Evolutionary conservation across 2,329 filamentous ascomycete species (phyloP), one percentile per base, ranked within the genome.

Genomic region (Zymoseptoria crescenta): DNA sequence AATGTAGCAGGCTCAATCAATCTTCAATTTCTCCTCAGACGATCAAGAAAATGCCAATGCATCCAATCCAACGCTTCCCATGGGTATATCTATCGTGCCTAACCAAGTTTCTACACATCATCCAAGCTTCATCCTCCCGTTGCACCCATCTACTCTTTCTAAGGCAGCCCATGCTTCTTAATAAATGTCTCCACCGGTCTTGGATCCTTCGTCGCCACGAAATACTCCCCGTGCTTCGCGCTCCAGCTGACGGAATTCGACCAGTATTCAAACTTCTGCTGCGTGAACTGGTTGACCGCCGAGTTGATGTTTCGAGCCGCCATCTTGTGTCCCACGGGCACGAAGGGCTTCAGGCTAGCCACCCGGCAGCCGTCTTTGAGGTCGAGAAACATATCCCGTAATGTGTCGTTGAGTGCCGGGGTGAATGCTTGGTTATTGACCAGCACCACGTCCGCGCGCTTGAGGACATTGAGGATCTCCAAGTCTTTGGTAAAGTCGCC

Each of bases 401-500:
- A 80, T 62, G 85, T 84, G 70, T 90, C 87, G 75, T 97, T 99
- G 57, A 96, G 83, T 67, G 87, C 82, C 13, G 92, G 87, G 5
- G 87, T 92, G 75, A 99, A 99, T 2, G 91, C 94, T 75, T 97
- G 92, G 76, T 99, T 99, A 79, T 99, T 99, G 68, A 97, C 93
- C 27, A 99, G 82, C 19, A 99, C 84, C n/a, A 97, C 92, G 72
- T 99, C 94, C 1, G 94, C 93, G 57, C 87, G 84, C 73, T 88
- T 87, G 54, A 99, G 80, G 7, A 87, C 86, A 24, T 85, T 81
- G 60, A 86, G 81, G 54, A 96, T 90, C 59, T 80, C 80, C 16
- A 81, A 73, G 65, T 88, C 88, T 64, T 86, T 84, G 8, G 91
- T 84, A 69, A 99, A 96, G 71, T 96, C 89, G 59, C 91, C 94